phyloP scores from a whole-genome alignment of 164 flowering plant genomes.

The Magnolia changhungtana region DNA sequence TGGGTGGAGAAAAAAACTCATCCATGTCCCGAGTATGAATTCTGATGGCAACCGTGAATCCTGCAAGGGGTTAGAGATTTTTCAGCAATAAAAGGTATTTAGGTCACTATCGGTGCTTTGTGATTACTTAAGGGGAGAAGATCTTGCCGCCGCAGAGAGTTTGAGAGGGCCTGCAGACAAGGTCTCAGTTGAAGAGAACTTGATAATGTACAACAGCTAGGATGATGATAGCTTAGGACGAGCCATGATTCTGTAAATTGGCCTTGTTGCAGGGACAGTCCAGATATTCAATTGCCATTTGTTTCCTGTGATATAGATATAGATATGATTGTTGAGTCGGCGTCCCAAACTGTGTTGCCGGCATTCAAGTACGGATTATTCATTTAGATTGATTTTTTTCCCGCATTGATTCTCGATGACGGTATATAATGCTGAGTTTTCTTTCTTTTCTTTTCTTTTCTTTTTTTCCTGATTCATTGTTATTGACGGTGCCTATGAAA shows the following conservation, averaged over 20 bases:
- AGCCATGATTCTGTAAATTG: slow-evolving; percentile 17
- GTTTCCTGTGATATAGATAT: slow-evolving; percentile 21
- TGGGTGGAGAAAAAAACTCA: neutral
- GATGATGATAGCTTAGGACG: slow-evolving; percentile 7
- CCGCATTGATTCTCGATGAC: neutral
- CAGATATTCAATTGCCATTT: slow-evolving; percentile 17
- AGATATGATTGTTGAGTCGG: slow-evolving; percentile 19
- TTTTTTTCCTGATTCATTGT: neutral
- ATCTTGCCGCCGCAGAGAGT: neutral
- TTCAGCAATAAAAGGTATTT: slow-evolving; percentile 23
- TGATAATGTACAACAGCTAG: slow-evolving; percentile 12
- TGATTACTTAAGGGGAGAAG: neutral
- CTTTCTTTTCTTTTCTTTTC: neutral
- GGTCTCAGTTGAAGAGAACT: slow-evolving; percentile 8
- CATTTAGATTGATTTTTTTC: slow-evolving; percentile 15
- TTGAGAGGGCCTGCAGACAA: slow-evolving; percentile 1
- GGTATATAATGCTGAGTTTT: slow-evolving; percentile 1
- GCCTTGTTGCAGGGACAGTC: slow-evolving; percentile 19
- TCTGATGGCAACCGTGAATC: neutral
- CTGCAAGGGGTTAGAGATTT: slow-evolving; percentile 14
- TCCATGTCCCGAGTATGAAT: neutral
- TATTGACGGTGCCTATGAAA: neutral
- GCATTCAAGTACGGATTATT: slow-evolving; percentile 7
- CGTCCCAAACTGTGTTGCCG: slow-evolving; percentile 17
- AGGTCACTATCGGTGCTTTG: neutral